phyloP scores from a whole-genome alignment of 1,284 basidiomycete species.

The Coniophora puteana region DNA sequence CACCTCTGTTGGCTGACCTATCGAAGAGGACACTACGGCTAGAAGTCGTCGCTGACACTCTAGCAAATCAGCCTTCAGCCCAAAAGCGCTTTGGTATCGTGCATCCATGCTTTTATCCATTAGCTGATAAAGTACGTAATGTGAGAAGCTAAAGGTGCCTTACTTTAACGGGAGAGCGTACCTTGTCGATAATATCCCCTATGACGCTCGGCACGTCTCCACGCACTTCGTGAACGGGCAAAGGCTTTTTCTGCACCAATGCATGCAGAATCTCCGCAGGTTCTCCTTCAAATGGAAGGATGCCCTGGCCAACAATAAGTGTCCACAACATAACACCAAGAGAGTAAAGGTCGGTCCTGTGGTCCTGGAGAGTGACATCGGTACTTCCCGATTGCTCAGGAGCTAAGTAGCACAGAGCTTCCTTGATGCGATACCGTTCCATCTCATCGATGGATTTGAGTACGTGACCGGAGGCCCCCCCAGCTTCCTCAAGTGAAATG shows the following conservation, averaged over 20 bases:
- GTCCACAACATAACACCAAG: conserved; percentile 71
- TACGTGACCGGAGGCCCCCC: conserved; percentile 65
- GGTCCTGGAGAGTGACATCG: conserved; percentile 65
- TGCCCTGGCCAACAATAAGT: conserved; percentile 60
- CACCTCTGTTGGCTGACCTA: conserved; percentile 57
- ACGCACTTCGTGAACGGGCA: conserved; percentile 72
- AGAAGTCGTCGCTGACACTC: conserved; percentile 63
- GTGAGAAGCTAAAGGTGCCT: conserved; percentile 4
- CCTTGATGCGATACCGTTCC: conserved; percentile 66
- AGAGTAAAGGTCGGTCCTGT: conserved; percentile 68
- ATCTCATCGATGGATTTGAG: conserved; percentile 55
- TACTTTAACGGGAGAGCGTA: conserved; percentile 19
- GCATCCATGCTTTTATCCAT: conserved; percentile 60
- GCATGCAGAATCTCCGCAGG: conserved; percentile 63
- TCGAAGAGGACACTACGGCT: conserved; percentile 49
- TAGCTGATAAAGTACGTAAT: conserved; percentile 34
- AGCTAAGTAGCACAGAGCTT: conserved; percentile 68
- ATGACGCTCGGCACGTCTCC: conserved; percentile 67
- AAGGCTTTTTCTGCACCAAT: conserved; percentile 65
- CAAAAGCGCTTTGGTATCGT: conserved; percentile 67
- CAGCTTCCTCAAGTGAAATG: conserved; percentile 64
- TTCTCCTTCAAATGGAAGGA: conserved; percentile 69
- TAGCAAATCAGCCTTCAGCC: conserved; percentile 59
- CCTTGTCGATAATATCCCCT: conserved; percentile 68
- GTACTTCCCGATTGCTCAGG: conserved; percentile 72